Conservation (phyloP, 768 basidiomycete species). For the Harrya chromipes region DNA sequence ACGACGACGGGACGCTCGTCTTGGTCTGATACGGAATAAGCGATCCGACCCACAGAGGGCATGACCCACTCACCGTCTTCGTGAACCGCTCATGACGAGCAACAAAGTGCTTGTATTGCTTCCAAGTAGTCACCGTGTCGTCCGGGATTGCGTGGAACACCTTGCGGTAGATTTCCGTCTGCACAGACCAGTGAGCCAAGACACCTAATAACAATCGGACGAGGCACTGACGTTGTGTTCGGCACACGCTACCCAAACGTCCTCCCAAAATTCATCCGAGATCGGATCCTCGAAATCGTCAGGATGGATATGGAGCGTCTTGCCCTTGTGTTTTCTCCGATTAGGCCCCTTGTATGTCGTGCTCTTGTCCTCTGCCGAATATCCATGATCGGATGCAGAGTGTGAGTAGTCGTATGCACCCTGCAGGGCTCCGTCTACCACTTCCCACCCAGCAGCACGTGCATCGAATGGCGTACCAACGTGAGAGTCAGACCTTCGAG, state of each 20-base stretch:
- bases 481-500: neutral
- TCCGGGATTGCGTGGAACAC: slow-evolving; percentile 95
- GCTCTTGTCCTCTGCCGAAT: slow-evolving; percentile 46
- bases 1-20: slow-evolving; percentile 44
- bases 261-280: slow-evolving; percentile 83
- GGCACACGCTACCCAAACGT: slow-evolving; percentile 85
- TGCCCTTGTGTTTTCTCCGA: slow-evolving; percentile 53
- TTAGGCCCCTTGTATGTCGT: slow-evolving; percentile 49
- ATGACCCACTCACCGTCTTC: slow-evolving; percentile 50
- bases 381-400: slow-evolving; percentile 42
- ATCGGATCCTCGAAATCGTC: slow-evolving; percentile 88
- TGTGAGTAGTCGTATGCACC: slow-evolving; percentile 47
- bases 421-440: slow-evolving; percentile 37
- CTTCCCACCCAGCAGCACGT: slow-evolving; percentile 40
- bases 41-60: neutral
- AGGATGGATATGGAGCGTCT: slow-evolving; percentile 64
- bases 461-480: slow-evolving; percentile 24
- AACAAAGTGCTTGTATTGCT: slow-evolving; percentile 87
- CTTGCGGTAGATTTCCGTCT: slow-evolving; percentile 95
- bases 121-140: slow-evolving; percentile 92
- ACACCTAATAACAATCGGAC: neutral
- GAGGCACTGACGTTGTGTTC: slow-evolving; percentile 72
- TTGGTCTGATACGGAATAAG: slow-evolving; percentile 37
- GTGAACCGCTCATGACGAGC: slow-evolving; percentile 70
- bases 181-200: slow-evolving; percentile 3